phyloP scores from a whole-genome alignment of 208 protist species.

The Trypanosoma melophagium region DNA sequence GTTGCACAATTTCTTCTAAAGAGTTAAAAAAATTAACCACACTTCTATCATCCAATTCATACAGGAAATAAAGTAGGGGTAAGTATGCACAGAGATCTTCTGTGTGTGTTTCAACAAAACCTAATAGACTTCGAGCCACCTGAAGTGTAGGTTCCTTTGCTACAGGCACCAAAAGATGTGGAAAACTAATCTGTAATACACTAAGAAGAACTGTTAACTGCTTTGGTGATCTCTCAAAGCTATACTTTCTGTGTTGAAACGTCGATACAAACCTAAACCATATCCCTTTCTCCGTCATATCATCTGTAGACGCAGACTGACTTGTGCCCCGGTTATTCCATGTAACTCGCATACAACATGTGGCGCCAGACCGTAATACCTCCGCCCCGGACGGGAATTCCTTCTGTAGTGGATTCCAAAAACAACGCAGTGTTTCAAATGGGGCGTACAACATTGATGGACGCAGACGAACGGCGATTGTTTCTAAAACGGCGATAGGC shows the following conservation, averaged over 20 bases:
- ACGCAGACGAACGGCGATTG: slow-evolving; percentile 5
- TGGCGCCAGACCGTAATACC: slow-evolving; percentile 10
- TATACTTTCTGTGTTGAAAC: slow-evolving; percentile 31
- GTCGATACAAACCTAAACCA: slow-evolving; percentile 23
- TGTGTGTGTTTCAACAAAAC: slow-evolving; percentile 30
- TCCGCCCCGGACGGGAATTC: background rate
- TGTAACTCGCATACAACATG: slow-evolving; percentile 13
- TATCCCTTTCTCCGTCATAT: background rate
- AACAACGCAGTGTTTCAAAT: slow-evolving; percentile 23
- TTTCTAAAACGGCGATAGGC: background rate
- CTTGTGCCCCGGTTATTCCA: background rate
- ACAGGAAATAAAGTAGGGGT: slow-evolving; percentile 46
- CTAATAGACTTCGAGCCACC: slow-evolving; percentile 21
- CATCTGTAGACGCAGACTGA: background rate
- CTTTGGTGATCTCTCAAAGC: slow-evolving; percentile 24
- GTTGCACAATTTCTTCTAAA: slow-evolving; percentile 32
- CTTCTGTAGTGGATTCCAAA: slow-evolving; percentile 14
- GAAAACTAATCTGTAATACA: slow-evolving; percentile 43
- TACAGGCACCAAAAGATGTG: slow-evolving; percentile 38
- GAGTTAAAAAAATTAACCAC: slow-evolving; percentile 29
- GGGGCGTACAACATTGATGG: slow-evolving; percentile 16
- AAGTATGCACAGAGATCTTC: slow-evolving; percentile 31
- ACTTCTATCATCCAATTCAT: slow-evolving; percentile 32
- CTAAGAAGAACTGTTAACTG: slow-evolving; percentile 33
- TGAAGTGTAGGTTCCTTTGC: slow-evolving; percentile 13